A percentile compares a stretch with the other conserved stretches of the same genome.
These are phyloP conservation scores for Flaveria brownii DNA, from an alignment of 129 eudicot species.

Conservation along the genomic window DNA sequence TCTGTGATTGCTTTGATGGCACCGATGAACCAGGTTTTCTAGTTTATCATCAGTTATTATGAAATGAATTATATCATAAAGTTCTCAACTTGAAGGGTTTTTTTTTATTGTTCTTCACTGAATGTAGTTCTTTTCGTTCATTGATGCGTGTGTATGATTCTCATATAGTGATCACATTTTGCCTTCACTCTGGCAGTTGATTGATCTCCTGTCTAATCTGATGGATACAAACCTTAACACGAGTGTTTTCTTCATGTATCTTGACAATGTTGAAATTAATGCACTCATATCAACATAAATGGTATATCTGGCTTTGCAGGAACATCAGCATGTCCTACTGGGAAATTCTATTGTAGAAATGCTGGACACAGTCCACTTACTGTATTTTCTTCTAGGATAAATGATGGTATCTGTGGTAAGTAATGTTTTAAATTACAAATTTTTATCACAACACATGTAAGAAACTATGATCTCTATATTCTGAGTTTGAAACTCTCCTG, in stretches of 20 bases:
- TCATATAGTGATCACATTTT: not conserved
- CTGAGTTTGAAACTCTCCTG: slow-evolving; percentile 4
- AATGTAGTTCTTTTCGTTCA: not conserved
- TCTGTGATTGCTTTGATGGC: slow-evolving; percentile 92
- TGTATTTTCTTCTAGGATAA: slow-evolving; percentile 81
- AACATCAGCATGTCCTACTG: slow-evolving; percentile 93
- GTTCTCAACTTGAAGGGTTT: not conserved
- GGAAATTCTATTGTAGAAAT: slow-evolving; percentile 74
- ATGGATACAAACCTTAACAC: slow-evolving; percentile 2
- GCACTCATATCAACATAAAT: not conserved
- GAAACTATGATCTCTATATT: not conserved
- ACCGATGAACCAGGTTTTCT: slow-evolving; percentile 90
- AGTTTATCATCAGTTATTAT: not conserved
- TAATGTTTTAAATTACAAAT: not conserved
- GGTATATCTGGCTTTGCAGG: slow-evolving; percentile 55
- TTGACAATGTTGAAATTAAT: slow-evolving; percentile 18
- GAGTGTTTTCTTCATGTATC: slow-evolving; percentile 15
- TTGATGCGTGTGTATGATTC: too few species aligned
- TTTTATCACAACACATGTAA: slow-evolving; percentile 8
- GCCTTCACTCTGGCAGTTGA: not conserved
- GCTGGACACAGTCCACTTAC: slow-evolving; percentile 73
- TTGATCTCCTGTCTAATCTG: not conserved
- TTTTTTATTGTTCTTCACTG: not conserved
- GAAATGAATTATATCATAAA: slow-evolving; percentile 6
- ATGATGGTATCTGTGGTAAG: slow-evolving; percentile 96